Percentiles rank a stretch among this genome's conserved stretches.
phyloP scores from a whole-genome alignment of 1,284 basidiomycete species.

The Ganoderma boninense region DNA sequence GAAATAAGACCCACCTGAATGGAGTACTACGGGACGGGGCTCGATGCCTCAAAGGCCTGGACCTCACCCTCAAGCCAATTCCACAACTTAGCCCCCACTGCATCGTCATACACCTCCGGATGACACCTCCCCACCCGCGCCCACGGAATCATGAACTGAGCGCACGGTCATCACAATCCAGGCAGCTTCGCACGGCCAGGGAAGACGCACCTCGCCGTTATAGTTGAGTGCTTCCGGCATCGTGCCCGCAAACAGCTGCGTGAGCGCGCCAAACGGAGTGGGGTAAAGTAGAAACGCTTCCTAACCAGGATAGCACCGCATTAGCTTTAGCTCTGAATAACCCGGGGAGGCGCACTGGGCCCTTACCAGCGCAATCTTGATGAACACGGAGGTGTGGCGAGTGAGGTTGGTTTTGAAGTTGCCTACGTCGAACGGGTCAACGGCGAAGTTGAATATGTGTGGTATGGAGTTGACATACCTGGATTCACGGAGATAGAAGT shows the following conservation, averaged over 20 bases:
- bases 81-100: constrained; percentile 49
- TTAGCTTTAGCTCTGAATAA: neutral
- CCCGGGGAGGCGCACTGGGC: too few species aligned
- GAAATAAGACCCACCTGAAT: neutral
- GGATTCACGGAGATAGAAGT: constrained; percentile 50
- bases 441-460: neutral
- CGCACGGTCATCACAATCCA: too few species aligned
- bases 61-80: constrained; percentile 52
- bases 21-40: neutral
- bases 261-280: constrained; percentile 35
- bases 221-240: constrained; percentile 34
- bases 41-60: neutral
- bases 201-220: constrained; percentile 33
- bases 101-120: constrained; percentile 45
- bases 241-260: constrained; percentile 37
- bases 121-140: constrained; percentile 47
- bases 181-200: neutral
- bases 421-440: constrained; percentile 30
- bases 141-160: constrained; percentile 49
- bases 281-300: constrained; percentile 25
- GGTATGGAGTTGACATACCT: neutral
- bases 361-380: constrained; percentile 23
- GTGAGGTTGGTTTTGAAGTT: constrained; percentile 24
- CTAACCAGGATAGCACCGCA: neutral
- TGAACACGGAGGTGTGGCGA: constrained; percentile 1